Evolutionary conservation across 495 filamentous ascomycete species (phyloP).

Genomic region (Daldinia bambusicola): DNA sequence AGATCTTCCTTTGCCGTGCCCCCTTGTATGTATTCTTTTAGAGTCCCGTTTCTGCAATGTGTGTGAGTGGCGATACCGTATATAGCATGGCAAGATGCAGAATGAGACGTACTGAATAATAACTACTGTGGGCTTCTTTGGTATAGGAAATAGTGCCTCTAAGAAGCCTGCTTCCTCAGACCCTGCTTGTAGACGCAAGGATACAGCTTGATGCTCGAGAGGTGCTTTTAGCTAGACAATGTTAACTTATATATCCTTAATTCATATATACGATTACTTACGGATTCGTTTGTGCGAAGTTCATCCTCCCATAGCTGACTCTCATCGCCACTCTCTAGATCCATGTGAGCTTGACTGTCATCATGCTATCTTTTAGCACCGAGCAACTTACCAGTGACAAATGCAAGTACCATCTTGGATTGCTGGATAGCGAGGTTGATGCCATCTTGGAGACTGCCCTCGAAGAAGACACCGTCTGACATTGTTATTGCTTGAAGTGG

Average conservation of each 20-base stretch:
- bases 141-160: slow-evolving; percentile 79
- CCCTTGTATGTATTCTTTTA: slow-evolving; percentile 72
- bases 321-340: slow-evolving; percentile 68
- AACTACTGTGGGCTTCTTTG: slow-evolving; percentile 76
- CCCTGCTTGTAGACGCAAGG: slow-evolving; percentile 73
- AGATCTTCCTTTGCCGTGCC: slow-evolving; percentile 69
- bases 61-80: not conserved
- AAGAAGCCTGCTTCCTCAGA: slow-evolving; percentile 84
- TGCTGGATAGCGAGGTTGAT: slow-evolving; percentile 78
- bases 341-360: slow-evolving; percentile 10
- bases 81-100: not conserved
- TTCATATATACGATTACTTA: slow-evolving; percentile 43
- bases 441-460: slow-evolving; percentile 80
- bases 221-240: slow-evolving; percentile 53
- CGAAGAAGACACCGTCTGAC: slow-evolving; percentile 72
- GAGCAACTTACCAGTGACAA: slow-evolving; percentile 58
- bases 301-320: slow-evolving; percentile 80
- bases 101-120: slow-evolving; percentile 71
- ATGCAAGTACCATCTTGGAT: slow-evolving; percentile 58
- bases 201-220: slow-evolving; percentile 68
- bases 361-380: not conserved
- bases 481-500: not conserved
- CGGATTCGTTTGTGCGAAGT: slow-evolving; percentile 70
- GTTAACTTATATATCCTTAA: slow-evolving; percentile 4
- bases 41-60: slow-evolving; percentile 63